phyloP scores from a whole-genome alignment of 495 filamentous ascomycete genomes.

The Podospora bellae-mahoneyi region DNA sequence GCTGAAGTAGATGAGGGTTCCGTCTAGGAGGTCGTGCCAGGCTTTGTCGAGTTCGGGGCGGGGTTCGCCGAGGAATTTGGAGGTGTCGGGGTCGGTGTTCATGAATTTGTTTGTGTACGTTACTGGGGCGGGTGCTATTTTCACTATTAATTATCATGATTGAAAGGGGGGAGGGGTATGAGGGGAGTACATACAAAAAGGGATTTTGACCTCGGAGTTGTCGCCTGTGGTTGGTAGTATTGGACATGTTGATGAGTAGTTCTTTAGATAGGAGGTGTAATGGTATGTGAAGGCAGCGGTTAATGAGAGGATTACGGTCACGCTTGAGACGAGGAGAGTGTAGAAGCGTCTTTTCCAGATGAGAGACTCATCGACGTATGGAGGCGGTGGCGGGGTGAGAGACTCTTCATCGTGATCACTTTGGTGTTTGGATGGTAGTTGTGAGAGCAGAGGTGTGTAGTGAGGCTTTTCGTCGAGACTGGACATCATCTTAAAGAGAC shows the following conservation, averaged over 20 bases:
- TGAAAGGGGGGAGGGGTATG: background rate
- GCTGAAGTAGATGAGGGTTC: slow-evolving; percentile 16
- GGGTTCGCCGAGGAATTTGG: slow-evolving; percentile 24
- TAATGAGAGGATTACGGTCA: background rate
- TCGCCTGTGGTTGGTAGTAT: background rate
- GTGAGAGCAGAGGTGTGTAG: background rate
- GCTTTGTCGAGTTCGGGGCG: slow-evolving; percentile 24
- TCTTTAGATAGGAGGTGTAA: background rate
- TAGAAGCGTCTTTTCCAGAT: slow-evolving; percentile 12
- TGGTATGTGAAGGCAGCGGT: background rate
- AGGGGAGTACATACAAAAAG: slow-evolving; percentile 7
- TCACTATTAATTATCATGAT: background rate
- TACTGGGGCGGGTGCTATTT: slow-evolving; percentile 19
- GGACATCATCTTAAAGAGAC: background rate
- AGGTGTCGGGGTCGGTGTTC: slow-evolving; percentile 12
- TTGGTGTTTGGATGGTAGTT: background rate
- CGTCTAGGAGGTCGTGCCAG: slow-evolving; percentile 23
- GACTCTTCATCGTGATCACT: background rate
- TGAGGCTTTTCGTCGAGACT: slow-evolving; percentile 1
- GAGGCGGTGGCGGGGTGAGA: background rate
- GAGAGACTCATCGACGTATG: background rate
- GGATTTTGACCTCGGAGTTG: slow-evolving; percentile 1
- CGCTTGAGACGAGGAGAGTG: slow-evolving; percentile 3
- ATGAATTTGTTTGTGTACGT: slow-evolving; percentile 20
- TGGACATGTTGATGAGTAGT: slow-evolving; percentile 1